phyloP scores from a whole-genome alignment of 2,329 filamentous ascomycete genomes.

The Monilinia fructicola region DNA sequence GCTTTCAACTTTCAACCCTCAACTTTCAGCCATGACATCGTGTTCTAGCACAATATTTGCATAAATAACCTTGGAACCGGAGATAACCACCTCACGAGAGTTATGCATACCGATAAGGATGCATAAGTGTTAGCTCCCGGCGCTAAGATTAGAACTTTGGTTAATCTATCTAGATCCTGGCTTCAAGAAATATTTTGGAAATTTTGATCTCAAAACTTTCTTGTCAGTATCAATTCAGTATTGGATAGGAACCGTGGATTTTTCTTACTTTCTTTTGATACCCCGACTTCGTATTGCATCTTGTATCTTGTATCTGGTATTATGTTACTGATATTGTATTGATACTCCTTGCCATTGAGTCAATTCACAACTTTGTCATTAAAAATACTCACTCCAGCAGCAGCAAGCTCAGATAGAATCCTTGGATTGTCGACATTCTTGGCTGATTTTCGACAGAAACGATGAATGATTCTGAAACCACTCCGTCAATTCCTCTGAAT shows the following conservation, averaged over 20 bases:
- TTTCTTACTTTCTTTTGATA: slow-evolving; percentile 1
- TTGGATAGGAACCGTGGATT: neutral
- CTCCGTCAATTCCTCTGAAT: neutral
- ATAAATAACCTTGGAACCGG: no score
- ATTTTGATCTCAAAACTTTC: slow-evolving; percentile 19
- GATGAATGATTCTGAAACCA: slow-evolving; percentile 10
- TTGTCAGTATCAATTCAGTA: slow-evolving; percentile 1
- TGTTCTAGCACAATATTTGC: slow-evolving; percentile 14
- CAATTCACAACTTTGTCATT: slow-evolving; percentile 1
- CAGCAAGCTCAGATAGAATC: neutral
- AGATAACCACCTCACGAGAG: no score
- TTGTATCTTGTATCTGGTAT: neutral
- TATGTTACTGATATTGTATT: neutral
- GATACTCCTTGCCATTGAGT: neutral
- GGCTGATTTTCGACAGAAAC: slow-evolving; percentile 4
- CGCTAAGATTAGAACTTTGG: slow-evolving; percentile 10
- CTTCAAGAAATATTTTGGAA: slow-evolving; percentile 17
- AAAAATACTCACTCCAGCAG: slow-evolving; percentile 6
- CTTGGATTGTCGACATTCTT: neutral
- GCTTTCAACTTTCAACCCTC: no score
- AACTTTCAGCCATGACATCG: slow-evolving; percentile 11
- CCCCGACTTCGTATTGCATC: neutral
- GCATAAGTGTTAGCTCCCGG: neutral
- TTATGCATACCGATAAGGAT: neutral
- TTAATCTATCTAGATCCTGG: neutral